Conservation (phyloP, 2,329 filamentous ascomycete species). For the Leptographium lundbergii region DNA sequence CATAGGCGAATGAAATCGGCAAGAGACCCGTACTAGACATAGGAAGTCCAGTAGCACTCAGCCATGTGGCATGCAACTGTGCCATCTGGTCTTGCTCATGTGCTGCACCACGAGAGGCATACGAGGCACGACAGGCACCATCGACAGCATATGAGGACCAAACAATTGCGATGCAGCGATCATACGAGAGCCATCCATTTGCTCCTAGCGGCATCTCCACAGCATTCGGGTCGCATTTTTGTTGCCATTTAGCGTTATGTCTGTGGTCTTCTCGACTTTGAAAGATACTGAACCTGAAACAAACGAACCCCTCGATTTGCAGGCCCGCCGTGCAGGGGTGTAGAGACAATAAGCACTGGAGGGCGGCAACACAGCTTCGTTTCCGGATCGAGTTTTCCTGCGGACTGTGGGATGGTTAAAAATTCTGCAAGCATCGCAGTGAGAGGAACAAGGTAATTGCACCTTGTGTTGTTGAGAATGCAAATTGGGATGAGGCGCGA, state of each 20-base stretch:
- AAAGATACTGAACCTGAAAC: background rate
- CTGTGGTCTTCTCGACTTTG: background rate
- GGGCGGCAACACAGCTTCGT: background rate
- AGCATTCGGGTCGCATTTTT: background rate
- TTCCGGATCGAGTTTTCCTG: background rate
- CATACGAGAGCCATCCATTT: background rate
- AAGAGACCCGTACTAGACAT: no score
- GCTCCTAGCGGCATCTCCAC: background rate
- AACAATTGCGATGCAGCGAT: no score
- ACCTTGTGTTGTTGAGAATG: background rate
- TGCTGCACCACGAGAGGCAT: no score
- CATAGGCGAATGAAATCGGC: background rate
- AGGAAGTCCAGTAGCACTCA: no score
- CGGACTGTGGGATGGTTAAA: background rate
- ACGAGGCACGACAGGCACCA: no score
- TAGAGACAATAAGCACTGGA: background rate
- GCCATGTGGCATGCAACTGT: background rate
- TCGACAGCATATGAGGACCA: no score
- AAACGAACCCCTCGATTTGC: background rate
- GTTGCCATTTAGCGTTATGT: background rate
- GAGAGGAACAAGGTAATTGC: background rate
- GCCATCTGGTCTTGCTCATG: no score
- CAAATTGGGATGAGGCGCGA: background rate
- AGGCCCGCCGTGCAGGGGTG: background rate
- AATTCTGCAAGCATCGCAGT: background rate